Percentiles rank a stretch among this genome's conserved stretches.
phyloP scores from a whole-genome alignment of 306 rosid species.

The Biancaea sappan region DNA sequence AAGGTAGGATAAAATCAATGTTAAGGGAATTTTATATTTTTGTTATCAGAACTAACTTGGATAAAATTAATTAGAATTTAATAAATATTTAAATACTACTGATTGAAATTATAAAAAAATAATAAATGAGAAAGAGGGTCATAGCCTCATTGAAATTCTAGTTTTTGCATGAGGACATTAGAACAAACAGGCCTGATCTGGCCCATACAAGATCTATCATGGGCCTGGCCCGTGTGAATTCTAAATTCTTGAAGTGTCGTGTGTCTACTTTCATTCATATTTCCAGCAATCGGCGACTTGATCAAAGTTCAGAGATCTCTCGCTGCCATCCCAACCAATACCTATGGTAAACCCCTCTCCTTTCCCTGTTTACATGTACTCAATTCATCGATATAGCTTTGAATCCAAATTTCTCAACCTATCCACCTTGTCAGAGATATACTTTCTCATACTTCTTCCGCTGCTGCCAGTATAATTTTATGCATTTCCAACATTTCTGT shows the following conservation, averaged over 20 bases:
- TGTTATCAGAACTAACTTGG: no score
- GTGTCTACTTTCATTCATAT: not conserved
- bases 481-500: not conserved
- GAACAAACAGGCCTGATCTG: no score
- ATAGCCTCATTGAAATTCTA: no score
- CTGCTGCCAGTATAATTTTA: not conserved
- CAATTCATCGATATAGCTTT: not conserved
- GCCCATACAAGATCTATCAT: not conserved
- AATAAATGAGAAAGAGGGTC: no score
- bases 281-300: slow-evolving; percentile 21
- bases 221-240: not conserved
- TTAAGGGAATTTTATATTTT: no score
- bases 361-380: not conserved
- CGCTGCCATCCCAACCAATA: no score
- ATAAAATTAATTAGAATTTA: no score
- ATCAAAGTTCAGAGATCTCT: slow-evolving; percentile 15
- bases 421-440: slow-evolving; percentile 25
- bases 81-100: no score
- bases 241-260: not conserved
- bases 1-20: no score
- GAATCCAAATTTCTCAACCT: not conserved
- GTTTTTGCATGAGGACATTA: no score
- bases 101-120: no score
- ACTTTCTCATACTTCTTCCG: not conserved
- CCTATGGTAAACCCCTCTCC: slow-evolving; percentile 35